Evolutionary conservation across 139 green algal species (phyloP).

Genomic region (Klebsormidium nitens): DNA sequence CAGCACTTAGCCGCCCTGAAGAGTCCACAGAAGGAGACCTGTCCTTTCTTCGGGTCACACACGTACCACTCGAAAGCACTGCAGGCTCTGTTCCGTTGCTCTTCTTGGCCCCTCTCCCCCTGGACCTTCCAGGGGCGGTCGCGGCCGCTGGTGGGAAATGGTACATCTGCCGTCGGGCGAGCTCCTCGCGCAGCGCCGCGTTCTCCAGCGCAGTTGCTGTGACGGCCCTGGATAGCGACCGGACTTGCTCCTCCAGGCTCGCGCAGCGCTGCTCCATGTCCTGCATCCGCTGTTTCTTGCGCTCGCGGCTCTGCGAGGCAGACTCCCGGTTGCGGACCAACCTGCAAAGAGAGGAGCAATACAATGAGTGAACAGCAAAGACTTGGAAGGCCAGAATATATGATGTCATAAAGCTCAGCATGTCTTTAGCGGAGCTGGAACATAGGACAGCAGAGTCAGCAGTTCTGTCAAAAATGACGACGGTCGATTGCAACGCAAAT

Average conservation of each 20-base stretch:
- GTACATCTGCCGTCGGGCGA: slow-evolving; percentile 4
- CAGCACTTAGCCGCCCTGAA: no score
- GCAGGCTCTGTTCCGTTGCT: slow-evolving; percentile 30
- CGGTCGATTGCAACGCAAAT: no score
- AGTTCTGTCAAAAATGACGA: no score
- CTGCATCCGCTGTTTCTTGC: slow-evolving; percentile 15
- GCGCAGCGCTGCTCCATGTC: slow-evolving; percentile 24
- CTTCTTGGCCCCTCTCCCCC: background rate
- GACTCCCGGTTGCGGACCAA: slow-evolving; percentile 32
- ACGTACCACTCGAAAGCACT: slow-evolving; percentile 38
- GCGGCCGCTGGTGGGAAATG: background rate
- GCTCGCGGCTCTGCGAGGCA: slow-evolving; percentile 15
- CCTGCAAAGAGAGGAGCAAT: no score
- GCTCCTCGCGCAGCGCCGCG: slow-evolving; percentile 8
- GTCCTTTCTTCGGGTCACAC: no score
- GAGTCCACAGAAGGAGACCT: no score
- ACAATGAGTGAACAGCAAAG: no score
- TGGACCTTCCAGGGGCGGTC: background rate
- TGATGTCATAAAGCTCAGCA: no score
- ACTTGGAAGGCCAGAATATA: no score
- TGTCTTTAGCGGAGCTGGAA: no score
- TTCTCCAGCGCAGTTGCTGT: slow-evolving; percentile 18
- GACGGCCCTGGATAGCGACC: slow-evolving; percentile 7
- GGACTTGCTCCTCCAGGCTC: slow-evolving; percentile 11
- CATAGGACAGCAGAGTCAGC: no score